Evolutionary conservation across 805 yeast species (phyloP), one percentile per base, ranked within the genome.

Genomic region (Teunomyces panamensis): DNA sequence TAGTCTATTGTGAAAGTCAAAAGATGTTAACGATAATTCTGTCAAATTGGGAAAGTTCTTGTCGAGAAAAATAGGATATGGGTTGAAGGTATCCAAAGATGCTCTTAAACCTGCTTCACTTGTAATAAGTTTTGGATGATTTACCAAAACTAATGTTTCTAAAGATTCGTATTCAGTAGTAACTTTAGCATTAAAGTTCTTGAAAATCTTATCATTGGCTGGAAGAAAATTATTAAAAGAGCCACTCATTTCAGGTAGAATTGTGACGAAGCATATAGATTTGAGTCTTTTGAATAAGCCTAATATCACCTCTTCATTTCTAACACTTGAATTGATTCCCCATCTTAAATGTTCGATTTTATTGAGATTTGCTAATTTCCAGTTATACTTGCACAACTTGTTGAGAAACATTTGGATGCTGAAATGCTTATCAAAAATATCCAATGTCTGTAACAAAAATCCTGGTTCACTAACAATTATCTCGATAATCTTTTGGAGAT

Each of bases 401-500:
- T 54, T 49, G 11, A 65, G 32, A 5, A 72, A 37, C 0, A 62
- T 45, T 43, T 65, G 66, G 44, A 65, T 50, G 30, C 55, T 60
- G 39, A 70, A 49, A 10, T 55, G 44, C 13, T 49, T 48, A 44
- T 69, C 69, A 30, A 60, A 39, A 10, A 71, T 39, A 30, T 69
- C 73, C n/a, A 72, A 53, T 4, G 54, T 39, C 4, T 45, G 39
- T 10, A 68, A 47, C 3, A 47, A 50, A 14, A 66, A 46, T 17
- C 57, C 53, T 26, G 59, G 56, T 11, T 63, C 64, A 2, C 53
- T 43, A 27, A 69, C 51, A 5, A 71, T 27, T 5, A 45, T 43
- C 10, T 68, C 69, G 16, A 71, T 33, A 1, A 69, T 62, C 30
- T 55, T 59, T 26, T 51, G 52, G 36, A 71, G 57, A 14, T 69